phyloP scores from a whole-genome alignment of 768 basidiomycete genomes.

The Jaapia argillacea region DNA sequence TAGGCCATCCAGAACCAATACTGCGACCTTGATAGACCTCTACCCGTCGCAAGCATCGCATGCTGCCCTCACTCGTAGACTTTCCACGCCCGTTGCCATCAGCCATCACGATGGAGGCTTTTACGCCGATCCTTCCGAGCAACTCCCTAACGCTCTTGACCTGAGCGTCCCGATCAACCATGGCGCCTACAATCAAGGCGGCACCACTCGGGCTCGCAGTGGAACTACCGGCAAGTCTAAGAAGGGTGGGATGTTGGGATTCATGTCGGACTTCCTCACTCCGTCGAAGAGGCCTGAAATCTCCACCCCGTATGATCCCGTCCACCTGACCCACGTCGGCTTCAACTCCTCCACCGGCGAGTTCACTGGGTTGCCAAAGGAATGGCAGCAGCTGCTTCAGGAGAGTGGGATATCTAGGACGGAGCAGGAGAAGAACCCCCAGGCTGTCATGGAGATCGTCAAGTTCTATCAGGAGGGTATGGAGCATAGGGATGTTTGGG shows the following conservation, averaged over 20 bases:
- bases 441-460: constrained; percentile 97
- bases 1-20: constrained; percentile 78
- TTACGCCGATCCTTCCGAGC: constrained; percentile 16
- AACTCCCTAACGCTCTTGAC: constrained; percentile 1
- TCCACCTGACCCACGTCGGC: constrained; percentile 98
- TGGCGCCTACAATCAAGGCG: constrained; percentile 8
- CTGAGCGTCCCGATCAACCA: constrained; percentile 8
- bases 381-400: constrained; percentile 96
- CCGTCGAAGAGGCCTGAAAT: constrained; percentile 79
- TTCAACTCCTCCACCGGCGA: constrained; percentile 99
- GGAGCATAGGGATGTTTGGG: constrained; percentile 54
- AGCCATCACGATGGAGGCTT: constrained; percentile 22
- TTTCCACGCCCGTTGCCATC: constrained; percentile 34
- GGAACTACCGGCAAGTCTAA: constrained; percentile 30
- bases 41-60: constrained; percentile 35
- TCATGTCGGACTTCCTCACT: constrained; percentile 70
- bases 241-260: constrained; percentile 54
- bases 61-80: constrained; percentile 33
- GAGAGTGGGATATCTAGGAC: constrained; percentile 90
- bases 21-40: constrained; percentile 70
- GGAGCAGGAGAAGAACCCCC: constrained; percentile 97
- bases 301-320: constrained; percentile 96
- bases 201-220: constrained; percentile 28
- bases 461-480: constrained; percentile 92
- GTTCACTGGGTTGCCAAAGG: constrained; percentile 95